These are phyloP conservation scores for Irpex lacteus DNA, from an alignment of 1,284 basidiomycete genomes.

Conservation along the genomic window DNA sequence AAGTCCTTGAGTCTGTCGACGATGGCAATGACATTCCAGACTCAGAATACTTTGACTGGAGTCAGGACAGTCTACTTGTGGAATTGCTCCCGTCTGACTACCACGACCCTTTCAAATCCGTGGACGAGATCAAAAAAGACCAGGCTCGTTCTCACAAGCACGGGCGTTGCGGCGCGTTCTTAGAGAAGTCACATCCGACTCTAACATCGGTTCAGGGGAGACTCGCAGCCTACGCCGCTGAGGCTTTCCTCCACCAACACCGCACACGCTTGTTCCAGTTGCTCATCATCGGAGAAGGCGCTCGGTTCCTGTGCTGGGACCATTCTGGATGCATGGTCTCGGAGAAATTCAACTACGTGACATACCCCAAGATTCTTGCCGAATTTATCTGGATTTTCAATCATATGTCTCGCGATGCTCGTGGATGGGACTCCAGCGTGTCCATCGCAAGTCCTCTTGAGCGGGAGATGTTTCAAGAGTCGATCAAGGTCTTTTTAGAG, in stretches of 20 bases:
- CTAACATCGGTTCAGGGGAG: neutral
- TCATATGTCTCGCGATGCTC: constrained; percentile 11
- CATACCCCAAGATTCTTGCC: constrained; percentile 17
- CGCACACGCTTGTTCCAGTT: constrained; percentile 23
- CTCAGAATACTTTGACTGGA: too few relatives aligned
- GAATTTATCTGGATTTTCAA: constrained; percentile 27
- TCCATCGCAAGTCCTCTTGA: constrained; percentile 3
- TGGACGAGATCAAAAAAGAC: too few relatives aligned
- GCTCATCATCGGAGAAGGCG: constrained; percentile 19
- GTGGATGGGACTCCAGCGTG: constrained; percentile 20
- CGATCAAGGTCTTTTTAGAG: neutral
- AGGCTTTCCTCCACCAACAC: constrained; percentile 2
- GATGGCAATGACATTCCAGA: too few relatives aligned
- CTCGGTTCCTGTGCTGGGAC: constrained; percentile 29
- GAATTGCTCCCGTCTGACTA: too few relatives aligned
- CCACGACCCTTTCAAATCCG: too few relatives aligned
- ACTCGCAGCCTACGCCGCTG: neutral
- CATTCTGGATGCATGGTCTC: constrained; percentile 28
- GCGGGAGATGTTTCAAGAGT: neutral
- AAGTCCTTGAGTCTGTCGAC: too few relatives aligned
- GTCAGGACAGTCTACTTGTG: too few relatives aligned
- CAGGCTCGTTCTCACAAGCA: too few relatives aligned
- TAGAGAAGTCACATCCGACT: too few relatives aligned
- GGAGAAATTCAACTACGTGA: constrained; percentile 23
- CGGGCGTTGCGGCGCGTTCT: too few relatives aligned